phyloP scores from a whole-genome alignment of 768 basidiomycete genomes.

The Pholiota conissans region DNA sequence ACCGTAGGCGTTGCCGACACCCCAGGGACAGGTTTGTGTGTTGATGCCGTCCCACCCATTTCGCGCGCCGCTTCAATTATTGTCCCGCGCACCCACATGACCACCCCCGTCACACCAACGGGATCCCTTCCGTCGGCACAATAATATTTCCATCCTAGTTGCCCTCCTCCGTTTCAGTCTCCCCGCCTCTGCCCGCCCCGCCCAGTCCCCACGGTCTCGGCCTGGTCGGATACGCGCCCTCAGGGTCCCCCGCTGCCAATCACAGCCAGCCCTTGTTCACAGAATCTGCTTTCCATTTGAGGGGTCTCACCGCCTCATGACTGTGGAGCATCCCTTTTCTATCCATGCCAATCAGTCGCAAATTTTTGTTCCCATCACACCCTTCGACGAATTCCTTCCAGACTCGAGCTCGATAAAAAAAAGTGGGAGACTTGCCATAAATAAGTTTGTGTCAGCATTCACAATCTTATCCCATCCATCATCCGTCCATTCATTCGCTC shows the following conservation, averaged over 20 bases:
- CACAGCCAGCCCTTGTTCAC: neutral
- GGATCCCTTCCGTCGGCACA: conserved; percentile 4
- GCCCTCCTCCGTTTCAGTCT: neutral
- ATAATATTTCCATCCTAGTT: neutral
- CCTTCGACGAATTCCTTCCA: neutral
- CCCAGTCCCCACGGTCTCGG: neutral
- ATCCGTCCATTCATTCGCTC: no score
- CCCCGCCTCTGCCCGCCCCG: neutral
- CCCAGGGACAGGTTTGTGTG: conserved; percentile 14
- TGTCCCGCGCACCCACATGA: conserved; percentile 1
- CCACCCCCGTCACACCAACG: conserved; percentile 33
- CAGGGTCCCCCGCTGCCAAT: neutral
- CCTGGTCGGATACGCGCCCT: neutral
- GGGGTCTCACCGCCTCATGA: conserved; percentile 31
- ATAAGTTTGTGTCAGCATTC: neutral
- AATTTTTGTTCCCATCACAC: conserved; percentile 1
- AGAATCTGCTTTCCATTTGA: neutral
- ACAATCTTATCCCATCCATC: neutral
- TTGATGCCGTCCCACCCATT: conserved; percentile 30
- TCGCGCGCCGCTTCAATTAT: conserved; percentile 34
- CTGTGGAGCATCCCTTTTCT: conserved; percentile 30
- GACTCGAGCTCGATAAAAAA: neutral
- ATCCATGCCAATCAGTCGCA: neutral
- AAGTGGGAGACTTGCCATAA: neutral
- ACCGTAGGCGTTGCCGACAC: conserved; percentile 19